Base-by-base conservation (phyloP, 805 yeast species). In the Suhomyces sp. region DNA sequence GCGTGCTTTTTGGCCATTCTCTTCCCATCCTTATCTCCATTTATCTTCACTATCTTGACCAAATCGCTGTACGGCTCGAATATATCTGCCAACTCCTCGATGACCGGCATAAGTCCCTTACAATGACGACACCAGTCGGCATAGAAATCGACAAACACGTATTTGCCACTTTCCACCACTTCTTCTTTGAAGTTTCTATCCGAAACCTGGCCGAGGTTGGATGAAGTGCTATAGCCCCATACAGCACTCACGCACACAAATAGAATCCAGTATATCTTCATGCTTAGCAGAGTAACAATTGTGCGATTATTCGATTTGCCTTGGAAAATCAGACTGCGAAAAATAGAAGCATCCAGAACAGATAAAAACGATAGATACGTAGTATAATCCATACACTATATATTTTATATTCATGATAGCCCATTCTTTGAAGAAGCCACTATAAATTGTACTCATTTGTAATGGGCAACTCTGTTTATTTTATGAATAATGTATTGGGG, bases 81-180 rank as follows among this genome's bases (percentile, higher is more conserved):
- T 22, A 60, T 35, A 1, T 67, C 71, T 1, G 71, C 71, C 10
- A 76, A 59, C 59, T 68, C 60, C 49, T 63, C 74, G 60, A 65
- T 61, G 1, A 59, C 59, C 5, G 90, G 90, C 64, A 73, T 75
- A 61, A 86, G 63, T 36, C 71, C 73, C 63, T 80, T 81, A 64
- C 91, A 86, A 65, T 86, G 90, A 36, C 83, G 71, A 66, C 91
- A 86, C 91, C 91, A 86, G 50, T 81, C 83, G 8, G 91, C 88
- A 60, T 79, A 85, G 58, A 80, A 79, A 64, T 77, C 70, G 58
- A 78, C 73, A 66, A 81, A 63, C 4, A 73, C 67, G 56, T 64
- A 73, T 54, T 73, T 75, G 33, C 81, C 84, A 5, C 87, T 79
- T 46, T 83, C 79, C 50, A 79, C 69, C 15, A 84, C 87, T 42